Percentiles rank a stretch among this genome's conserved stretches.
These are phyloP conservation scores for Niveomyces coronatus DNA, from an alignment of 2,329 filamentous ascomycete species.

Conservation along the genomic window DNA sequence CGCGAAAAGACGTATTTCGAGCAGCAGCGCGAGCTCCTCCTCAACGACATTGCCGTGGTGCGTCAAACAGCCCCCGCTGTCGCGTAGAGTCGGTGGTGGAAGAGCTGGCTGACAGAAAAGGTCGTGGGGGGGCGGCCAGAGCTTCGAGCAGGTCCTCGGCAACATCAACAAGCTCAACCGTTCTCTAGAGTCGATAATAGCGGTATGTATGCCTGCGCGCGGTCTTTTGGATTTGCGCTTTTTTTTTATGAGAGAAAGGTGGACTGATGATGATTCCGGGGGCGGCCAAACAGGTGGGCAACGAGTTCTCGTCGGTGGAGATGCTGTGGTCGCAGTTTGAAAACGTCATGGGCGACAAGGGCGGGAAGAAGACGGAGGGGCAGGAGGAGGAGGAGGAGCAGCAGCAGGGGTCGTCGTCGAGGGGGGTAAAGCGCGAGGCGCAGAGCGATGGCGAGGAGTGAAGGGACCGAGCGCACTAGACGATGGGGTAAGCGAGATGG, in stretches of 20 bases:
- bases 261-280: not conserved
- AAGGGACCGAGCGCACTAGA: not conserved
- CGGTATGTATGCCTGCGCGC: conserved; percentile 45
- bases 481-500: too few relatives aligned
- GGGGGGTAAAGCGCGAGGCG: conserved; percentile 6
- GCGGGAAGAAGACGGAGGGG: conserved; percentile 17
- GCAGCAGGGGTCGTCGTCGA: conserved; percentile 11
- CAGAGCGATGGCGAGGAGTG: conserved; percentile 3
- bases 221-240: not conserved
- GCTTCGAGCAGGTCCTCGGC: conserved; percentile 81
- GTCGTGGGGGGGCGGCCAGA: too few relatives aligned
- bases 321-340: conserved; percentile 97
- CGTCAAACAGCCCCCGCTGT: not conserved
- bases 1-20: conserved; percentile 57
- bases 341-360: conserved; percentile 77
- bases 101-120: too few relatives aligned
- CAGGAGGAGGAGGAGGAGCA: conserved; percentile 19
- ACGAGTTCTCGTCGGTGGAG: conserved; percentile 95
- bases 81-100: too few relatives aligned
- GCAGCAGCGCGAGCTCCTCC: conserved; percentile 60
- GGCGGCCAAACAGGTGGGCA: conserved; percentile 56
- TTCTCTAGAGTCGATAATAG: conserved; percentile 80
- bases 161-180: conserved; percentile 95
- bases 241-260: too few relatives aligned
- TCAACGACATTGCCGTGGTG: conserved; percentile 65